These are phyloP conservation scores for Castanospermum australe DNA, from an alignment of 306 rosid genomes.

Conservation along the genomic window DNA sequence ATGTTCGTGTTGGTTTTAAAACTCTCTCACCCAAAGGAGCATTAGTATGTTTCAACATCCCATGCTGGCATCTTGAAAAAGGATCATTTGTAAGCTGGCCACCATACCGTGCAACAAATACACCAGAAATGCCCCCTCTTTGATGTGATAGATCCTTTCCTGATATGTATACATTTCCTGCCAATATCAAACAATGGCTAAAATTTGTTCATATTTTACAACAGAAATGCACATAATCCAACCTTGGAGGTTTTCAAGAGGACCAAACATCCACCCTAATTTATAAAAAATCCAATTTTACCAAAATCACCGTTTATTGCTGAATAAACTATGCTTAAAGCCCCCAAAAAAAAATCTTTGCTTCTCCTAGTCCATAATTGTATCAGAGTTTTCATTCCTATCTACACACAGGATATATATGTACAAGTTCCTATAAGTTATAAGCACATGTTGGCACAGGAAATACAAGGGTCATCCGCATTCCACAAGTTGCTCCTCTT, in stretches of 20 bases:
- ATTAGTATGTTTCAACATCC: slow-evolving; percentile 18
- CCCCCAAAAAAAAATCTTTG: neutral
- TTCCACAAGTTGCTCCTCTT: neutral
- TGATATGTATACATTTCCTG: slow-evolving; percentile 54
- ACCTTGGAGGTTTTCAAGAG: neutral
- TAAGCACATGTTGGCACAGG: neutral
- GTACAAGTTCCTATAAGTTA: neutral
- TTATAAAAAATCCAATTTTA: neutral
- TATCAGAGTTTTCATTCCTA: neutral
- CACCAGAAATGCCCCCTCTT: slow-evolving; percentile 37
- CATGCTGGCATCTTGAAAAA: slow-evolving; percentile 30
- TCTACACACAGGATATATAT: neutral
- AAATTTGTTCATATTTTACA: neutral
- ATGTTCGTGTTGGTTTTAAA: slow-evolving; percentile 31
- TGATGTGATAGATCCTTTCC: slow-evolving; percentile 42
- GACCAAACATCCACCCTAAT: neutral
- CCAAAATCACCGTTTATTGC: neutral
- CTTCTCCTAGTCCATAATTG: neutral
- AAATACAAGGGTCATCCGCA: neutral
- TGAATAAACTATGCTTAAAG: neutral
- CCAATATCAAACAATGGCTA: slow-evolving; percentile 27
- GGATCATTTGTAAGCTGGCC: slow-evolving; percentile 30
- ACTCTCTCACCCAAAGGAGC: slow-evolving; percentile 35
- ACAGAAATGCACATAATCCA: neutral
- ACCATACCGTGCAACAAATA: slow-evolving; percentile 19